Evolutionary conservation across 1,284 basidiomycete species (phyloP).

Genomic region (Pyrrhoderma noxium): DNA sequence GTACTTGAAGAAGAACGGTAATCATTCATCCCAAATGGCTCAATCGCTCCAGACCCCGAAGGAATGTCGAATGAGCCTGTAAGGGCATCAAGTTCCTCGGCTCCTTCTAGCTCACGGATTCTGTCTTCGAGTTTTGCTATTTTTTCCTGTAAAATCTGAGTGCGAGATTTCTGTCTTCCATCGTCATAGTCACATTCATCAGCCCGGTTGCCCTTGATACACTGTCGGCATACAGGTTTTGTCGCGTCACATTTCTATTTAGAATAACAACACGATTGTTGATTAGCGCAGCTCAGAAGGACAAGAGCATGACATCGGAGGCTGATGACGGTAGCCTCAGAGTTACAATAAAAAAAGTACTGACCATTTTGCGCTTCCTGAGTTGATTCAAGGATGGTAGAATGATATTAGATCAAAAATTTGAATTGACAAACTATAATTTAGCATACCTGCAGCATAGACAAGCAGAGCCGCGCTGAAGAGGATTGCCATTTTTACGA

Average conservation of each 20-base stretch:
- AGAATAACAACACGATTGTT: background rate
- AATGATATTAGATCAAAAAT: background rate
- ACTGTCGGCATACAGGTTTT: constrained; percentile 51
- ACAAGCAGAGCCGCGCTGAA: constrained; percentile 53
- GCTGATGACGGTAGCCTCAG: background rate
- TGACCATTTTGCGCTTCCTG: constrained; percentile 53
- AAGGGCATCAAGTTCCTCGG: background rate
- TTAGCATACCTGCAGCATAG: constrained; percentile 22
- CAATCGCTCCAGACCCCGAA: too few species aligned
- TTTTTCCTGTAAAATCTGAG: constrained; percentile 52
- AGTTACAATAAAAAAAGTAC: constrained; percentile 19
- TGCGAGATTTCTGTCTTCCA: constrained; percentile 52
- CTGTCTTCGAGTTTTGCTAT: constrained; percentile 45
- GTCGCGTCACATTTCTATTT: constrained; percentile 51
- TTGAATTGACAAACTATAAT: background rate
- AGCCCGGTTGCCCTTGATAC: constrained; percentile 44
- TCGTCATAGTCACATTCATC: constrained; percentile 56
- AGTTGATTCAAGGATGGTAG: constrained; percentile 9
- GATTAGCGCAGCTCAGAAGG: too few species aligned
- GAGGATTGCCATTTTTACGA: constrained; percentile 25
- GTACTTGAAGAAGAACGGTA: too few species aligned
- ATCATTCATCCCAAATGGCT: too few species aligned
- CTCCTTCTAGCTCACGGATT: constrained; percentile 39
- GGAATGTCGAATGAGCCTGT: too few species aligned
- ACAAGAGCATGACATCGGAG: too few species aligned